phyloP scores from a whole-genome alignment of 257 asterid genomes.

The Solanum megistacrolobum region DNA sequence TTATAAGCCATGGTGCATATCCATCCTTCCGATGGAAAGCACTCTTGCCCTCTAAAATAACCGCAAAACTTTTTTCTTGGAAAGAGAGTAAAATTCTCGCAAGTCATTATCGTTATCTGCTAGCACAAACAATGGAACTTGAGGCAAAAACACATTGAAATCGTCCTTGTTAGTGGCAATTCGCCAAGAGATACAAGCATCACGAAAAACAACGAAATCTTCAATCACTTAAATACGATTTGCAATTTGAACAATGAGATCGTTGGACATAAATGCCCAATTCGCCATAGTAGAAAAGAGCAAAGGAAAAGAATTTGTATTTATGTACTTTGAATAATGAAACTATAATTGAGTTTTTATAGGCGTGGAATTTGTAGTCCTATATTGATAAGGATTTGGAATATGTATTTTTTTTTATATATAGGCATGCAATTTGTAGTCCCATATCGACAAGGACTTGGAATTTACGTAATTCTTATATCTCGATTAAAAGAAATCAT shows the following conservation, averaged over 20 bases:
- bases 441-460: no score
- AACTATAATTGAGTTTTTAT: neutral
- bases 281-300: no score
- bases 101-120: neutral
- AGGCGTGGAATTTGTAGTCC: neutral
- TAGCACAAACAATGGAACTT: neutral
- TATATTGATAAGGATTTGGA: neutral
- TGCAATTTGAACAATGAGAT: neutral
- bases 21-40: neutral
- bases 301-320: rapidly evolving
- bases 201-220: no score
- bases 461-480: neutral
- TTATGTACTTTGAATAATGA: neutral
- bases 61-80: neutral
- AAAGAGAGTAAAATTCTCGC: neutral
- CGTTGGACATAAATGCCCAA: no score
- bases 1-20: no score
- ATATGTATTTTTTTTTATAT: no score
- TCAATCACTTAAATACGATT: neutral
- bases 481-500: no score
- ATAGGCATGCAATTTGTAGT: no score
- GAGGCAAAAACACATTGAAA: neutral
- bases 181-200: neutral
- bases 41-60: neutral
- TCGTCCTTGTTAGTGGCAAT: neutral